These are phyloP conservation scores for Penicillium macrosclerotiorum DNA, from an alignment of 495 filamentous ascomycete genomes.

Conservation along the genomic window DNA sequence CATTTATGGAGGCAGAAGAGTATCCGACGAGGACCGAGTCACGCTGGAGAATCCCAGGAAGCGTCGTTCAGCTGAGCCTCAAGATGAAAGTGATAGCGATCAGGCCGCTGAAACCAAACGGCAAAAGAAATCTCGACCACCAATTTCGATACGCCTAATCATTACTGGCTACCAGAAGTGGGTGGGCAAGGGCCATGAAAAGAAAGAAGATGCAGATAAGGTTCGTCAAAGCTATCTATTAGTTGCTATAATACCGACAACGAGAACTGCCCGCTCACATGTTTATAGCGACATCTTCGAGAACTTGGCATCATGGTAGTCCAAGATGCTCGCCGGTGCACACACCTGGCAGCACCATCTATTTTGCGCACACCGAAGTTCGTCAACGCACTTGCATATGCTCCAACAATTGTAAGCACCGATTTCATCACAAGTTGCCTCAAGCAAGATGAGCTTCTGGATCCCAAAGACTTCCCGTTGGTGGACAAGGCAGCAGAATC, in stretches of 20 bases:
- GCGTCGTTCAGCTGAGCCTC: constrained; percentile 37
- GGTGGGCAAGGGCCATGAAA: constrained; percentile 59
- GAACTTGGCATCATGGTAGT: constrained; percentile 79
- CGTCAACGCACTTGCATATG: constrained; percentile 76
- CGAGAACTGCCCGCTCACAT: constrained; percentile 18
- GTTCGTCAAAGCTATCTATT: constrained; percentile 47
- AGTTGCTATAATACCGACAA: background rate
- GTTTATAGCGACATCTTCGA: constrained; percentile 70
- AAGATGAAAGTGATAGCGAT: constrained; percentile 54
- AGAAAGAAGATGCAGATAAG: constrained; percentile 74
- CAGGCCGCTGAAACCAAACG: constrained; percentile 55
- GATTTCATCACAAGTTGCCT: constrained; percentile 79
- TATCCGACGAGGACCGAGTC: constrained; percentile 48
- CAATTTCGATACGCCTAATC: constrained; percentile 67
- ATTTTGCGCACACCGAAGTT: constrained; percentile 93
- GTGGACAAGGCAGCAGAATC: constrained; percentile 69
- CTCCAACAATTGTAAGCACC: constrained; percentile 68
- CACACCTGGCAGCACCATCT: constrained; percentile 82
- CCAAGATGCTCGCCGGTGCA: constrained; percentile 68
- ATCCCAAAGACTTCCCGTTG: constrained; percentile 61
- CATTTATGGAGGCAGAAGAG: constrained; percentile 68
- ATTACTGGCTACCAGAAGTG: constrained; percentile 80
- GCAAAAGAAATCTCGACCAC: constrained; percentile 57
- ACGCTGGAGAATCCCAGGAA: constrained; percentile 36
- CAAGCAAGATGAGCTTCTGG: constrained; percentile 54